These are phyloP conservation scores for Teratosphaeria gauchensis DNA, from an alignment of 2,329 filamentous ascomycete species.

Conservation along the genomic window DNA sequence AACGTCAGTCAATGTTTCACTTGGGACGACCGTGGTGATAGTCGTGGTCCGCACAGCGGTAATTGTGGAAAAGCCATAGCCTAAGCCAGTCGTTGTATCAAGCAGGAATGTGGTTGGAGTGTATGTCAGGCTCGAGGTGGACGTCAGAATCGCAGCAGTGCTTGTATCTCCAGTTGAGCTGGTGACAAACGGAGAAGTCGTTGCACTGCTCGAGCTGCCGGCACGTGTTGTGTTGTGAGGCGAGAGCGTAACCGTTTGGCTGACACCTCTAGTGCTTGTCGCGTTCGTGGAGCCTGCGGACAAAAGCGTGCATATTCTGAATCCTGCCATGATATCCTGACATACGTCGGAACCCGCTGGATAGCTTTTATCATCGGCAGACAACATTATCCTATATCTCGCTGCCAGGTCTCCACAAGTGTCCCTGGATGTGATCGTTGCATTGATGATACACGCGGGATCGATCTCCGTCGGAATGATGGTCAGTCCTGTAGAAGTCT, in stretches of 20 bases:
- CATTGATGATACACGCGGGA: not conserved
- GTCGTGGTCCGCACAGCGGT: not conserved
- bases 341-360: not conserved
- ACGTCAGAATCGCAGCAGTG: not conserved
- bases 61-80: not conserved
- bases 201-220: not conserved
- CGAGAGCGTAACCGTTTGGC: not conserved
- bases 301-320: not conserved
- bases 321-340: not conserved
- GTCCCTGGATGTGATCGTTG: not conserved
- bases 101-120: not conserved
- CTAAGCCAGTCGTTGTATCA: not conserved
- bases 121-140: not conserved
- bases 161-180: not conserved
- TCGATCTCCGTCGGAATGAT: not conserved
- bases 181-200: not conserved
- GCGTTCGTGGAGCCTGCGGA: not conserved
- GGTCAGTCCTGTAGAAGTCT: not conserved
- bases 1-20: not conserved
- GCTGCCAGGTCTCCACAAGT: not conserved
- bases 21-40: not conserved
- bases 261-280: not conserved
- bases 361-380: not conserved
- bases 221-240: not conserved
- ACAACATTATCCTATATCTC: not conserved